These are phyloP conservation scores for Tuber melanosporum DNA, from an alignment of 495 filamentous ascomycete genomes.

Conservation along the genomic window DNA sequence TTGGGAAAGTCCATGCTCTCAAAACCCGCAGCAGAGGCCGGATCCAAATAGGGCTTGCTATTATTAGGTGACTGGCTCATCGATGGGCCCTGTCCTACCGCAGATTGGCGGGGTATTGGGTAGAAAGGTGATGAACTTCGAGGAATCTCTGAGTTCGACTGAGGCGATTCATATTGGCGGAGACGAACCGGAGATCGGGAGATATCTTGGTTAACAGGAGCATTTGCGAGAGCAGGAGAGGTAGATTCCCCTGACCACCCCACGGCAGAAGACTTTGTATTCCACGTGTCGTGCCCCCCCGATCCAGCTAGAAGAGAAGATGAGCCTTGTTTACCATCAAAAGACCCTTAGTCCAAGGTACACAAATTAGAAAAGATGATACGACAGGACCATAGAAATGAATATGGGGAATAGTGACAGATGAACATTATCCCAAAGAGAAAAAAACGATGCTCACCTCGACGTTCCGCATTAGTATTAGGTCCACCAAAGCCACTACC, in stretches of 20 bases:
- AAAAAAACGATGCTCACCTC: conserved; percentile 28
- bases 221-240: conserved; percentile 37
- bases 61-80: conserved; percentile 37
- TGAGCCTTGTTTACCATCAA: conserved; percentile 41
- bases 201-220: conserved; percentile 32
- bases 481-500: conserved; percentile 37
- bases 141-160: conserved; percentile 35
- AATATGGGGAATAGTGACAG: not conserved
- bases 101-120: conserved; percentile 35
- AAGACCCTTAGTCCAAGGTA: conserved; percentile 20
- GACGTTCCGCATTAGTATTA: conserved; percentile 28
- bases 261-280: conserved; percentile 28
- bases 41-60: conserved; percentile 39
- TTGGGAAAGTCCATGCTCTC: conserved; percentile 38
- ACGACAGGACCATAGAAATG: conserved; percentile 5
- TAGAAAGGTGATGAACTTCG: conserved; percentile 41
- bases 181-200: conserved; percentile 41
- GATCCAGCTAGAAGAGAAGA: conserved; percentile 39
- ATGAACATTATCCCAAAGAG: not conserved
- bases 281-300: conserved; percentile 40
- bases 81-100: conserved; percentile 37
- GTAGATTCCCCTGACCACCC: conserved; percentile 36
- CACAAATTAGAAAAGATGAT: not conserved
- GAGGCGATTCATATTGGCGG: conserved; percentile 41
- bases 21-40: conserved; percentile 35